A percentile compares a stretch with the other conserved stretches of the same genome.
Conservation (phyloP, 306 rosid species). For the Coriaria nepalensis region DNA sequence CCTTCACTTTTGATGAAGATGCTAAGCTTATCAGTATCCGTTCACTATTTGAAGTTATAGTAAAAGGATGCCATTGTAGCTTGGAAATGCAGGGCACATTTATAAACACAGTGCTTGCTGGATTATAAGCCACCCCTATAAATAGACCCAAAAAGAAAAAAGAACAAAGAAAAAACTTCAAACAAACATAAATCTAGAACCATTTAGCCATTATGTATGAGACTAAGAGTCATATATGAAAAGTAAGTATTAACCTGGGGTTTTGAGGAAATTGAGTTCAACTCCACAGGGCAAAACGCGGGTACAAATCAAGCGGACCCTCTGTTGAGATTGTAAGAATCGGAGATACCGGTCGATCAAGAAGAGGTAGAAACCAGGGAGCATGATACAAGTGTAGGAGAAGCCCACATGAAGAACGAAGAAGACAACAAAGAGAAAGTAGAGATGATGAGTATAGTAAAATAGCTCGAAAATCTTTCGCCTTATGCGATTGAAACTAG, state of each 20-base stretch:
- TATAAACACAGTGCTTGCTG: constrained; percentile 40
- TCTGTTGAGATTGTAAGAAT: constrained; percentile 38
- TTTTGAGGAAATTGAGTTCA: constrained; percentile 48
- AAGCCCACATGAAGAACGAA: constrained; percentile 42
- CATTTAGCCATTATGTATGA: too few relatives aligned
- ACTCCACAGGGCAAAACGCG: constrained; percentile 42
- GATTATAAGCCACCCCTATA: constrained; percentile 32
- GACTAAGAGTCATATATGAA: neutral
- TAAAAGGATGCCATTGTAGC: constrained; percentile 60
- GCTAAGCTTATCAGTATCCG: constrained; percentile 36
- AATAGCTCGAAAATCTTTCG: constrained; percentile 41
- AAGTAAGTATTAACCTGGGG: constrained; percentile 24
- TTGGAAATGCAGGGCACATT: constrained; percentile 49
- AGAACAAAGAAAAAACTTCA: neutral
- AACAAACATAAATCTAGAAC: too few relatives aligned
- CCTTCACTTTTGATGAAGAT: constrained; percentile 35
- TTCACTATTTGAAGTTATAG: constrained; percentile 31
- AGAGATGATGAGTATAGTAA: constrained; percentile 40
- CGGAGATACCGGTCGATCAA: constrained; percentile 38
- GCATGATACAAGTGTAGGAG: constrained; percentile 35
- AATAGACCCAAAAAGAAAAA: constrained; percentile 4
- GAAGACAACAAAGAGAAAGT: constrained; percentile 42
- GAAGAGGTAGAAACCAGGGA: constrained; percentile 55
- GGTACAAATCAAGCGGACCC: constrained; percentile 24
- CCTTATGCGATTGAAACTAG: constrained; percentile 33